A percentile compares a stretch with the other conserved stretches of the same genome.
Conservation (phyloP, 2,329 filamentous ascomycete genomes). For the Aspergillus sp. region DNA sequence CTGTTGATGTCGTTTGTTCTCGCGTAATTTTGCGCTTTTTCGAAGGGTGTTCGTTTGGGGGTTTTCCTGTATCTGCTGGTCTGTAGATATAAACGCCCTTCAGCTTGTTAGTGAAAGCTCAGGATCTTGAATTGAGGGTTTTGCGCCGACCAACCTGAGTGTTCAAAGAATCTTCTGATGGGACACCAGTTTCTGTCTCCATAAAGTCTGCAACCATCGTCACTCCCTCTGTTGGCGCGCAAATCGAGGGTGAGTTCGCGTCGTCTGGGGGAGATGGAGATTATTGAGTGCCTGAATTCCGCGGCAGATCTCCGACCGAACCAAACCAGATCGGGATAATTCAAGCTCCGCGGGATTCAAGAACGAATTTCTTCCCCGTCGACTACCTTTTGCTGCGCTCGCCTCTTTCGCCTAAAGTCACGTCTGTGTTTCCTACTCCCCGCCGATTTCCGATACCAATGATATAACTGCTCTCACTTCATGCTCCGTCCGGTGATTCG, state of each 20-base stretch:
- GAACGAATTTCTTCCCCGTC: slow-evolving; percentile 10
- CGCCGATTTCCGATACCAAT: slow-evolving; percentile 24
- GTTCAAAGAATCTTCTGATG: slow-evolving; percentile 30
- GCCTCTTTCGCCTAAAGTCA: background rate
- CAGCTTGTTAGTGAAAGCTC: slow-evolving; percentile 18
- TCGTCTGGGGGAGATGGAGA: background rate
- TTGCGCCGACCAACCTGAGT: slow-evolving; percentile 25
- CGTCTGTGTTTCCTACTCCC: background rate
- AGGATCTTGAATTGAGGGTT: background rate
- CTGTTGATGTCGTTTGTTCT: slow-evolving; percentile 18
- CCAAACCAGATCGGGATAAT: slow-evolving; percentile 32
- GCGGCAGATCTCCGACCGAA: slow-evolving; percentile 21
- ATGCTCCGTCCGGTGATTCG: slow-evolving; percentile 47
- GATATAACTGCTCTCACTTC: slow-evolving; percentile 35
- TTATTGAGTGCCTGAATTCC: slow-evolving; percentile 10
- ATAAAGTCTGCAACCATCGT: slow-evolving; percentile 20
- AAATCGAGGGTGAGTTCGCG: background rate
- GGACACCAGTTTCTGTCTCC: slow-evolving; percentile 22
- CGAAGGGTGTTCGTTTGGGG: slow-evolving; percentile 45
- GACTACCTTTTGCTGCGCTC: background rate
- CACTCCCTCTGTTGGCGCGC: background rate
- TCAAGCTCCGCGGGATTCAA: slow-evolving; percentile 2
- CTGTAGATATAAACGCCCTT: slow-evolving; percentile 65
- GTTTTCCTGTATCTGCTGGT: slow-evolving; percentile 46
- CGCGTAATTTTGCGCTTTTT: slow-evolving; percentile 60